Base-by-base conservation (phyloP, 2,329 filamentous ascomycete genomes). In the Annulohypoxylon truncatum region DNA sequence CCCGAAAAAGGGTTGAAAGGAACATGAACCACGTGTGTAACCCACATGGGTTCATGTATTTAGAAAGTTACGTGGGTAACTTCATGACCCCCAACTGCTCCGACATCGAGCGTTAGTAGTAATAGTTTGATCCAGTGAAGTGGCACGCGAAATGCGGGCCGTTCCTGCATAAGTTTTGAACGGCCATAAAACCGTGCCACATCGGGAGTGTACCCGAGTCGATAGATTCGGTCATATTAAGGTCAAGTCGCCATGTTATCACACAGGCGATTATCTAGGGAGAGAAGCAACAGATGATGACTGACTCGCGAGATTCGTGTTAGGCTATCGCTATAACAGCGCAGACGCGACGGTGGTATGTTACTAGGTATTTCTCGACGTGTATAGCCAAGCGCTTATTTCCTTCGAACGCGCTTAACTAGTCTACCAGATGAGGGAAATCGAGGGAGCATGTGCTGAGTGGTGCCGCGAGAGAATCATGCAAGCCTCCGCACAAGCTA, bases 141-240 rank as follows among this genome's bases (percentile, higher is more conserved):
- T 66, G 63, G 63, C 66, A 55, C 59, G 55, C 64, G 53, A 69
- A 67, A 61, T 67, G 67, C 67, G 67, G 67, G 60, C 67, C 67
- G 67, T 64, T 67, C 67, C 67, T 69, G 64, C 67, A 67, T 67
- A 67, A 69, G 67, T 64, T 54, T 53, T 51, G 48, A 35, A 26
- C 9, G 48, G 52, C 26, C 55, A 48, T 40, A 20, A 28, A 28
- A 29, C 64, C 54, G 53, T 66, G 53, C 44, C 54, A 53, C 12
- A 28, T 68, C 66, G 64, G 67, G 52, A 64, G 6, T 33, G 40
- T 38, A 67, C 54, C 67, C 67, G 67, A 69, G 67, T 61, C 53
- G 64, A 62, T 20, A 62, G 57, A 62, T 61, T 57, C 22, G 55
- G 44, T 53, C 12, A 10, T 47, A 64, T 66, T 52, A 44, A 63